Conservation (phyloP, 2,329 filamentous ascomycete genomes). For the Podosphaera fusca region DNA sequence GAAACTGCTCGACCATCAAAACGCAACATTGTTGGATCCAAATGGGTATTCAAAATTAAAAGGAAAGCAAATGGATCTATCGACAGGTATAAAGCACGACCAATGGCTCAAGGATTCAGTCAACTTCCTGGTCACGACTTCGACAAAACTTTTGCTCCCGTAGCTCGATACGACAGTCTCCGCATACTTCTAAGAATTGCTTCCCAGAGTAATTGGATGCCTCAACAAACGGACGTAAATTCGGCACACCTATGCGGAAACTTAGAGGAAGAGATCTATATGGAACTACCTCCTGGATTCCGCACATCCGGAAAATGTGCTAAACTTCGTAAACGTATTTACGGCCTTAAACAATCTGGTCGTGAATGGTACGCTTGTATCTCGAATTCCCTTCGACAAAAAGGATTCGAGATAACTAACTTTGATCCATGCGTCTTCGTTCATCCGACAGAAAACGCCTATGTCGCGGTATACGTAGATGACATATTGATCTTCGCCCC, state of each 20-base stretch:
- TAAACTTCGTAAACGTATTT: neutral
- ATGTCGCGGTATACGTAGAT: no score
- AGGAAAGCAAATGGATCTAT: conserved; percentile 1
- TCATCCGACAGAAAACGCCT: no score
- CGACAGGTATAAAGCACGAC: conserved; percentile 1
- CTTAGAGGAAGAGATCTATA: neutral
- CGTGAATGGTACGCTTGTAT: conserved; percentile 1
- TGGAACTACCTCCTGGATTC: no score
- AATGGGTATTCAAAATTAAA: conserved; percentile 1
- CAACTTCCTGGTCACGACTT: no score
- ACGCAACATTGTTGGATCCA: no score
- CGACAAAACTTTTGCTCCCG: no score
- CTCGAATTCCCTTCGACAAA: neutral
- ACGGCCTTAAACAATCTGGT: conserved; percentile 1
- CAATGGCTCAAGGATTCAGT: conserved; percentile 1
- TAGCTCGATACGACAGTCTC: no score
- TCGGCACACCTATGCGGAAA: neutral
- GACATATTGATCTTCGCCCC: no score
- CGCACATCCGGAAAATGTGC: no score
- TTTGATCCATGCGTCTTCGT: no score
- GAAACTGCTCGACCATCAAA: no score
- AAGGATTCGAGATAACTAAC: neutral
- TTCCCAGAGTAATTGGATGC: neutral
- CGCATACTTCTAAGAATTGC: neutral
- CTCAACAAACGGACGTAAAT: neutral